These are phyloP conservation scores for Ganoderma multipileum DNA, from an alignment of 1,284 basidiomycete species.

Conservation along the genomic window DNA sequence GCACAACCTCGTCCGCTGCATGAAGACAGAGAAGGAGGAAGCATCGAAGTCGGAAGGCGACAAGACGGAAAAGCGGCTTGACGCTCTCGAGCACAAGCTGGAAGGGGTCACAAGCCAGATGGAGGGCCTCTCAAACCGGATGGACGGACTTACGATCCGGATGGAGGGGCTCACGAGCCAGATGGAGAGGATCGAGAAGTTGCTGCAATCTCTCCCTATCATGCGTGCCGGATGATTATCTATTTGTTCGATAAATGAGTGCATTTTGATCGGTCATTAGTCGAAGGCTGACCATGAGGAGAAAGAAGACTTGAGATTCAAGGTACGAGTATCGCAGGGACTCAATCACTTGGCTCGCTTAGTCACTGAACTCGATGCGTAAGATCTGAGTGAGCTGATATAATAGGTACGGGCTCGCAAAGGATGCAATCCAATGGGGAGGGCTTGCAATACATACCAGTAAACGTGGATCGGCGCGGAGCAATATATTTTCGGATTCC, in stretches of 20 bases:
- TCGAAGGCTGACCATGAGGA: background rate
- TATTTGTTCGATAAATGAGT: too few relatives aligned
- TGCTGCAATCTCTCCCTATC: slow-evolving; percentile 16
- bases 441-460: too few relatives aligned
- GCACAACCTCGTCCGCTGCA: slow-evolving; percentile 35
- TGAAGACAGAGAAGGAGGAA: background rate
- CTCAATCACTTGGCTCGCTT: too few relatives aligned
- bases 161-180: slow-evolving; percentile 19
- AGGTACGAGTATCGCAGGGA: too few relatives aligned
- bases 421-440: too few relatives aligned
- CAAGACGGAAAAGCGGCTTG: slow-evolving; percentile 25
- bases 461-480: too few relatives aligned
- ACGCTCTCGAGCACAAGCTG: slow-evolving; percentile 28
- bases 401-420: too few relatives aligned
- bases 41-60: slow-evolving; percentile 13
- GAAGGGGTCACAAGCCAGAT: background rate
- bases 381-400: too few relatives aligned
- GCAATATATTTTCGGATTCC: too few relatives aligned
- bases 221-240: background rate
- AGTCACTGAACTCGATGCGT: too few relatives aligned
- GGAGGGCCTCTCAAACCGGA: slow-evolving; percentile 5
- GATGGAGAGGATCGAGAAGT: slow-evolving; percentile 30
- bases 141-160: slow-evolving; percentile 24
- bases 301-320: background rate
- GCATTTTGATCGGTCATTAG: background rate